Base-by-base conservation (phyloP, 768 basidiomycete species). In the Rhodotorula kratochvilovae region DNA sequence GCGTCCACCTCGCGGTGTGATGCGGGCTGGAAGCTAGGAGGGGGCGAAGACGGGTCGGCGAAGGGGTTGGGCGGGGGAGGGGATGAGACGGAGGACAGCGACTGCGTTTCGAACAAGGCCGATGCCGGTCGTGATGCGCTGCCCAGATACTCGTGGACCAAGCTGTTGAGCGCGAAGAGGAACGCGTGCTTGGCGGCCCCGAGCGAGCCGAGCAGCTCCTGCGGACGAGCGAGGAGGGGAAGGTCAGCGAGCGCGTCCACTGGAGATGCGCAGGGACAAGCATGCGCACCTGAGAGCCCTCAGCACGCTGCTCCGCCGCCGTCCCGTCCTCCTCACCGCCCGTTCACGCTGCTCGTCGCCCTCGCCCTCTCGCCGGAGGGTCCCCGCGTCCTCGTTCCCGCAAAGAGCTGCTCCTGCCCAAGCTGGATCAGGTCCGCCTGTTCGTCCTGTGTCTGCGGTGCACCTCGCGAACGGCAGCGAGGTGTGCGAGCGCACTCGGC, bases 1-100 rank as follows among this genome's bases (percentile, higher is more conserved):
- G 35, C 27, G 25, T n/a, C 27, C 15, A 4, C 19, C 27, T 7
- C 12, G 8, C 10, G 12, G 2, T 7, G 23, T 5, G 48, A 2
- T 11, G 10, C 1, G 48, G 1, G 8, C 12, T 23, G 75, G 78
- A 8, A 55, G 76, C 91, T 89, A 81, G 88, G 67, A 67, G 61
- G 42, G 51, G 73, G 46, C 29, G 69, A 46, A 16, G 63, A 36
- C 15, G 63, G 35, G 35, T 66, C 69, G 33, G 55, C 63, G 15
- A 70, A 66, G 5, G 63, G 59, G 55, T 66, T 48, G 33, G 57
- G 46, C n/a, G 48, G 48, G 33, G 23, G 70, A 61, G 50, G 66
- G n/a, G 58, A 54, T 59, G 67, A 63, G 15, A 62, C 19, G 11
- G 12, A 56, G 25, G 12, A 29, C 0, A 25, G 0, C 48, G 48